Conservation (phyloP, 1,284 basidiomycete species). For the Schizophyllum commune region DNA sequence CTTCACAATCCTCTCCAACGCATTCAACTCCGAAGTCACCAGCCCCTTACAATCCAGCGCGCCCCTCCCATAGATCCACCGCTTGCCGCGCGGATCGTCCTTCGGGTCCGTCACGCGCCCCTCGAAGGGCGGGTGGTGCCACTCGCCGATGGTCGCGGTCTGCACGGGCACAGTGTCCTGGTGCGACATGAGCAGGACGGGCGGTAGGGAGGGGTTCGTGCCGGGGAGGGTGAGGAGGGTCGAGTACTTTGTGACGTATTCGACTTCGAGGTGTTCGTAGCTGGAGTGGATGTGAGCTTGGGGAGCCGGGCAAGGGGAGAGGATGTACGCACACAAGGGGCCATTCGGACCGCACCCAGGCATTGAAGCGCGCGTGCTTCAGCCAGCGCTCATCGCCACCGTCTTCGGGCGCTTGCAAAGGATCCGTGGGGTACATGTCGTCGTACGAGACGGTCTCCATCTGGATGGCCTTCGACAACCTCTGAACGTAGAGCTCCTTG, state of each 20-base stretch:
- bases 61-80: slow-evolving; percentile 11
- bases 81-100: not conserved
- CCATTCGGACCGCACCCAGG: not conserved
- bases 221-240: not conserved
- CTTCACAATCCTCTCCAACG: not conserved
- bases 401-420: not conserved
- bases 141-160: slow-evolving; percentile 2
- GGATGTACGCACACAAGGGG: not conserved
- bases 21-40: not conserved
- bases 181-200: slow-evolving; percentile 8
- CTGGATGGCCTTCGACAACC: not conserved
- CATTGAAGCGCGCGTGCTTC: not conserved
- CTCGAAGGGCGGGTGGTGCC: slow-evolving; percentile 7
- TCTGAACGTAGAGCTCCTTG: not conserved
- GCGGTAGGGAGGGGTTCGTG: not conserved
- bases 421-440: not conserved
- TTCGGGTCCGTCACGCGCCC: slow-evolving; percentile 1
- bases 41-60: not conserved
- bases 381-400: not conserved
- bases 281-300: not conserved
- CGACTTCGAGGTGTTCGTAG: not conserved
- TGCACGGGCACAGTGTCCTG: slow-evolving; percentile 10
- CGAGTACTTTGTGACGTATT: not conserved
- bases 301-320: not conserved
- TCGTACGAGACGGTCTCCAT: not conserved